Evolutionary conservation across 179 eudicot genomes (phyloP).

Genomic region (Beta corolliflora): DNA sequence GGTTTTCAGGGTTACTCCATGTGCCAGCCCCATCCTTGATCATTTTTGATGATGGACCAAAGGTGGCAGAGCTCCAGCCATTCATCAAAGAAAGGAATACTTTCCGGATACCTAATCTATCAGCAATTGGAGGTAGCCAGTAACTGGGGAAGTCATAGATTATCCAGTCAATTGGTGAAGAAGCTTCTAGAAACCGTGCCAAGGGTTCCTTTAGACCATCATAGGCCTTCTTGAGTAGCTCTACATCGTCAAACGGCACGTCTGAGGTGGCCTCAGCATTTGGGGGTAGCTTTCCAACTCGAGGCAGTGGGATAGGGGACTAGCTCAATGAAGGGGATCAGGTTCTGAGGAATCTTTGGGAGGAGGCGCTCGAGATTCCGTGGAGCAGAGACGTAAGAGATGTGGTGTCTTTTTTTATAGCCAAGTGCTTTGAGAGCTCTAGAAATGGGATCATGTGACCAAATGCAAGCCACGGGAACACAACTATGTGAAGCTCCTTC

Average conservation of each 20-base stretch:
- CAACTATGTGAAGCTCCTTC: conserved; percentile 29
- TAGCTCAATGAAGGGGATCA: conserved; percentile 15
- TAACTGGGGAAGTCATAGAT: conserved; percentile 34
- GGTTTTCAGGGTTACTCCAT: conserved; percentile 23
- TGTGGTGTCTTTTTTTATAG: conserved; percentile 33
- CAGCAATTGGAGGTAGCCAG: conserved; percentile 39
- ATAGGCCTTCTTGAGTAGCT: conserved; percentile 36
- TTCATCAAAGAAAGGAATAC: conserved; percentile 29
- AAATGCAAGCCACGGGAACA: conserved; percentile 43
- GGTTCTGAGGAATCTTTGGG: conserved; percentile 27
- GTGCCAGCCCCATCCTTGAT: conserved; percentile 20
- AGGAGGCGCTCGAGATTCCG: conserved; percentile 37
- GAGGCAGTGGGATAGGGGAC: conserved; percentile 32
- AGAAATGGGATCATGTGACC: conserved; percentile 42
- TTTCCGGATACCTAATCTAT: conserved; percentile 19
- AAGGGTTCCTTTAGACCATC: conserved; percentile 30
- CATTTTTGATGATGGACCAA: conserved; percentile 24
- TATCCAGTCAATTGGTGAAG: conserved; percentile 38
- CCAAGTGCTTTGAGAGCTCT: conserved; percentile 33
- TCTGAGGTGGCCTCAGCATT: conserved; percentile 42
- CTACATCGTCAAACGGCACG: conserved; percentile 21
- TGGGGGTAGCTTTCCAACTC: conserved; percentile 21
- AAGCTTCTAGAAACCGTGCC: conserved; percentile 28
- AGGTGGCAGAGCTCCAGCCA: conserved; percentile 22
- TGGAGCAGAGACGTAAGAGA: conserved; percentile 34